Percentiles rank a stretch among this genome's conserved stretches.
These are phyloP conservation scores for Starmerella kuoi DNA, from an alignment of 805 yeast genomes.

Conservation along the genomic window DNA sequence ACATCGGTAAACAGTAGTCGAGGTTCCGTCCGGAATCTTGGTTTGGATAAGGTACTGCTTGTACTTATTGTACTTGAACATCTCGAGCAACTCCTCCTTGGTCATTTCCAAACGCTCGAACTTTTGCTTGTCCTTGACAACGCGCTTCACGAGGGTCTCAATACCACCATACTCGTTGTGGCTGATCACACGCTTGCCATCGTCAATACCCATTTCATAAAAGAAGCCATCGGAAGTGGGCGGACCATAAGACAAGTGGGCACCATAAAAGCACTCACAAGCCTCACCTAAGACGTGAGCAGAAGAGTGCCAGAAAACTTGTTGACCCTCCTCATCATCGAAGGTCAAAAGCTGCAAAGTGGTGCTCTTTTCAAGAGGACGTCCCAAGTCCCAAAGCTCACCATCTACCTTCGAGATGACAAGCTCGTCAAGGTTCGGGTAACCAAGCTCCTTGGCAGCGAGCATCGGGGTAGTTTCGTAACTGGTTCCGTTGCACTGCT, in stretches of 20 bases:
- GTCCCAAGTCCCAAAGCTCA: constrained; percentile 83
- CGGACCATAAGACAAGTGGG: constrained; percentile 87
- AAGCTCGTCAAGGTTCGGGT: constrained; percentile 77
- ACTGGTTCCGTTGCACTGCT: constrained; percentile 60
- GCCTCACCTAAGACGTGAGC: constrained; percentile 98
- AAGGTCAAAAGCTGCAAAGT: constrained; percentile 75
- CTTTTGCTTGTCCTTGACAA: constrained; percentile 9
- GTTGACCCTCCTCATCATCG: constrained; percentile 85
- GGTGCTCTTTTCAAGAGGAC: constrained; percentile 72
- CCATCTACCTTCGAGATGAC: constrained; percentile 88
- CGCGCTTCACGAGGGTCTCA: constrained; percentile 6
- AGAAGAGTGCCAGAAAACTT: constrained; percentile 97
- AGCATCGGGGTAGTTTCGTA: constrained; percentile 87
- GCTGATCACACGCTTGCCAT: constrained; percentile 62
- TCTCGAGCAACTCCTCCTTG: constrained; percentile 78
- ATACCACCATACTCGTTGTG: constrained; percentile 48
- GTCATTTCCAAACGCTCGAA: constrained; percentile 60
- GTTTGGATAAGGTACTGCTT: constrained; percentile 75
- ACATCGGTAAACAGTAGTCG: constrained; percentile 94
- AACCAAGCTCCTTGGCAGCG: constrained; percentile 73
- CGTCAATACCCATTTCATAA: constrained; percentile 82
- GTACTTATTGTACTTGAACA: constrained; percentile 94
- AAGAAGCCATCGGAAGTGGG: constrained; percentile 97
- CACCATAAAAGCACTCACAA: constrained; percentile 91
- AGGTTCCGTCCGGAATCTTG: constrained; percentile 90